Base-by-base conservation (phyloP, 2,329 filamentous ascomycete genomes). In the Domatiomyces globalis region DNA sequence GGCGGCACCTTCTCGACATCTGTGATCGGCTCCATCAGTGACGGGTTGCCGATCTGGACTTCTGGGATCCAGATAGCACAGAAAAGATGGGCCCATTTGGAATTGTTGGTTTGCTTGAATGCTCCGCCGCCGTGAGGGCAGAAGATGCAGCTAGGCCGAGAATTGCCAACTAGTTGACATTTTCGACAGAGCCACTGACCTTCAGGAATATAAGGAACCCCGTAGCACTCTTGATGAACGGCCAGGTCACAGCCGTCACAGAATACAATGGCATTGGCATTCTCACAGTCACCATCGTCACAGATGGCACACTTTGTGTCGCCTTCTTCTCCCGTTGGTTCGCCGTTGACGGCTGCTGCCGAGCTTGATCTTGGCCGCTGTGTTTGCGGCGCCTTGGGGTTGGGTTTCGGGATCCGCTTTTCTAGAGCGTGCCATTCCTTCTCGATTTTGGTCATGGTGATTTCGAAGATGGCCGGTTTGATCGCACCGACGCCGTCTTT, bases 1-100 rank as follows among this genome's bases (percentile, higher is more conserved):
- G 88, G 92, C 0, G 92, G 92, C 2, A 98, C 90, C 67, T 95
- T 95, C 65, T 98, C 92, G 36, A 98, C 87, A 60, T 96, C 92
- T 74, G 92, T 94, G 48, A 98, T 88, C 0, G 92, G 92, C 63
- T 98, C 92, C 87, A 96, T 95, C 65, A 96, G 92, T 6, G 89
- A 95, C 55, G 87, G 85, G 63, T 98, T 98, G 12, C 89, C 92
- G 48, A 98, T 79, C 3, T 87, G 90, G 5, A 96, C 87, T 69
- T 98, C 92, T 0, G 92, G 92, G 61, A 98, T 95, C 92, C 92
- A 98, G 73, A 96, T 92, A 29, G 92, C 87, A 65, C 92, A 98
- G 7, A 98, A 79, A 9, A 98, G 71, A 75, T 98, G 92, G 22
- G 90, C 87, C 92, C 92, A 98, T 69, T 94, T 92, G 2, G 89